Conservation (phyloP, 2,329 filamentous ascomycete genomes). For the Verticillium longisporum region DNA sequence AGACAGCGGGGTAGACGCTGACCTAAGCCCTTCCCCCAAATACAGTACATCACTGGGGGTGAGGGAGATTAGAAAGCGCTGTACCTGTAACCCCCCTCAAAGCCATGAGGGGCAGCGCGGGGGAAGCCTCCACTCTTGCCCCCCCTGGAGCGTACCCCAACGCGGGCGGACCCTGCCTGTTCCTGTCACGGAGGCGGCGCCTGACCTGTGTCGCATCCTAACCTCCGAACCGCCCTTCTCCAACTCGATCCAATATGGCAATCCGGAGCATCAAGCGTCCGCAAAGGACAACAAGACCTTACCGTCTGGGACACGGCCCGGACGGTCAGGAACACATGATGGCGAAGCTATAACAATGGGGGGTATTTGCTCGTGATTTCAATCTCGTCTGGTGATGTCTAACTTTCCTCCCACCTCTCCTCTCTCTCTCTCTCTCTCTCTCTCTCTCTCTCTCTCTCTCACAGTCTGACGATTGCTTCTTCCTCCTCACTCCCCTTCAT, state of each 20-base stretch:
- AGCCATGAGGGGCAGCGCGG: not conserved
- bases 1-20: not conserved
- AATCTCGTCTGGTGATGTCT: not conserved
- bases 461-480: not conserved
- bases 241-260: constrained; percentile 15
- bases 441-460: too few relatives aligned
- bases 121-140: not conserved
- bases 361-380: not conserved
- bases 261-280: constrained; percentile 19
- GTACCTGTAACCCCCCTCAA: not conserved
- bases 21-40: not conserved
- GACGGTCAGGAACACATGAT: too few relatives aligned
- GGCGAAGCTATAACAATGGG: not conserved
- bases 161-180: not conserved
- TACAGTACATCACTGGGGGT: too few relatives aligned
- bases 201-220: not conserved
- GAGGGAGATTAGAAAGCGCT: not conserved
- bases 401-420: not conserved
- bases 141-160: not conserved
- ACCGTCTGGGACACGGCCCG: not conserved
- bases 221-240: constrained; percentile 1
- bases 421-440: not conserved
- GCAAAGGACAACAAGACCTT: constrained; percentile 23
- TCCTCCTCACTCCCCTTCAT: not conserved
- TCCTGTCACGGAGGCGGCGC: constrained; percentile 1